These are phyloP conservation scores for Casuarina equisetifolia DNA, from an alignment of 306 rosid genomes.

Conservation along the genomic window DNA sequence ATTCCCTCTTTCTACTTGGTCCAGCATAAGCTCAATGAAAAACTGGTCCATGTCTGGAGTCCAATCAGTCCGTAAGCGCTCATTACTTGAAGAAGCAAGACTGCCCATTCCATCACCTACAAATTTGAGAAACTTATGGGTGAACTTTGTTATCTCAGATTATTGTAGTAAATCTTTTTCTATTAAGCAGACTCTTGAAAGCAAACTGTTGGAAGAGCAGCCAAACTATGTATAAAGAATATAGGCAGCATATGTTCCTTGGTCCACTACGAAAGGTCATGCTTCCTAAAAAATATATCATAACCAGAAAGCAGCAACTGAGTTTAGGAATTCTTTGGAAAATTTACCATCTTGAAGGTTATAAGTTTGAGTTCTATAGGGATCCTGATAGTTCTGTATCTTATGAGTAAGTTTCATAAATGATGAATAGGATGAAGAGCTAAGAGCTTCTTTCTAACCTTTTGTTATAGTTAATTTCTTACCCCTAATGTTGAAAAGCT, in stretches of 20 bases:
- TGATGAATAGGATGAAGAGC: background rate
- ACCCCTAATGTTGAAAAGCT: background rate
- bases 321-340: background rate
- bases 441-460: background rate
- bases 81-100: slow-evolving; percentile 42
- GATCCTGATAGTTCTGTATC: background rate
- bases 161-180: background rate
- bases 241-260: background rate
- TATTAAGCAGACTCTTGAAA: background rate
- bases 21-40: slow-evolving; percentile 71
- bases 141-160: background rate
- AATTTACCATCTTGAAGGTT: background rate
- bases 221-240: background rate
- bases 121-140: slow-evolving; percentile 12
- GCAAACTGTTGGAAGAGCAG: background rate
- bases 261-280: background rate
- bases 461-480: background rate
- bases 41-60: slow-evolving; percentile 62
- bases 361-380: slow-evolving; percentile 1
- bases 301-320: background rate
- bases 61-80: slow-evolving; percentile 64
- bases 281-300: background rate
- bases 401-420: background rate
- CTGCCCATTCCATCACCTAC: slow-evolving; percentile 52
- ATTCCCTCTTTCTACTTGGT: slow-evolving; percentile 65